Evolutionary conservation across 768 basidiomycete genomes (phyloP).

Genomic region (Inosperma sp.): DNA sequence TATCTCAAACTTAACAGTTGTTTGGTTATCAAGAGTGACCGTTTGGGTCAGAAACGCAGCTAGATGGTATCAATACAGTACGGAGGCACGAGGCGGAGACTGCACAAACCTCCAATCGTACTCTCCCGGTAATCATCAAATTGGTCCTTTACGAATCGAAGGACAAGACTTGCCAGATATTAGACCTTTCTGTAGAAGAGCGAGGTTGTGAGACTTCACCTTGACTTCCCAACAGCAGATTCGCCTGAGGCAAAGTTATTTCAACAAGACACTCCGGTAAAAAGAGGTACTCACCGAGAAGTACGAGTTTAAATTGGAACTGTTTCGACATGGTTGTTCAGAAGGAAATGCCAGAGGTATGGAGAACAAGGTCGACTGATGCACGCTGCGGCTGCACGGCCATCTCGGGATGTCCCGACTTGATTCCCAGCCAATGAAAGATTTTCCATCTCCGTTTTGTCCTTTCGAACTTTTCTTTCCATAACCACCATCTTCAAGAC

Average conservation of each 20-base stretch:
- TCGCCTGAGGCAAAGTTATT: conserved; percentile 55
- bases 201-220: conserved; percentile 44
- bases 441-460: no score
- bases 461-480: conserved; percentile 16
- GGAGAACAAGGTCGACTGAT: conserved; percentile 23
- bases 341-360: conserved; percentile 22
- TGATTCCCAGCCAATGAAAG: background rate
- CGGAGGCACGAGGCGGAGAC: no score
- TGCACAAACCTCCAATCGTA: conserved; percentile 73
- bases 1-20: conserved; percentile 96
- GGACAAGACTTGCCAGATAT: conserved; percentile 63
- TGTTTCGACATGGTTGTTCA: conserved; percentile 76
- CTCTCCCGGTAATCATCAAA: conserved; percentile 95
- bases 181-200: conserved; percentile 20
- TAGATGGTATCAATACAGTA: conserved; percentile 32
- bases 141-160: conserved; percentile 95
- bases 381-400: conserved; percentile 20
- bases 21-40: conserved; percentile 82
- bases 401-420: conserved; percentile 20
- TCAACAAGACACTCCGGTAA: conserved; percentile 11
- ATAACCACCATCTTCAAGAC: conserved; percentile 14
- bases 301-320: conserved; percentile 93
- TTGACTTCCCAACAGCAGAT: conserved; percentile 96
- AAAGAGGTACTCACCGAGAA: conserved; percentile 62
- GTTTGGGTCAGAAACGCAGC: conserved; percentile 99